Conservation (phyloP, 176 grass and related monocot species). For the Poa annua region DNA sequence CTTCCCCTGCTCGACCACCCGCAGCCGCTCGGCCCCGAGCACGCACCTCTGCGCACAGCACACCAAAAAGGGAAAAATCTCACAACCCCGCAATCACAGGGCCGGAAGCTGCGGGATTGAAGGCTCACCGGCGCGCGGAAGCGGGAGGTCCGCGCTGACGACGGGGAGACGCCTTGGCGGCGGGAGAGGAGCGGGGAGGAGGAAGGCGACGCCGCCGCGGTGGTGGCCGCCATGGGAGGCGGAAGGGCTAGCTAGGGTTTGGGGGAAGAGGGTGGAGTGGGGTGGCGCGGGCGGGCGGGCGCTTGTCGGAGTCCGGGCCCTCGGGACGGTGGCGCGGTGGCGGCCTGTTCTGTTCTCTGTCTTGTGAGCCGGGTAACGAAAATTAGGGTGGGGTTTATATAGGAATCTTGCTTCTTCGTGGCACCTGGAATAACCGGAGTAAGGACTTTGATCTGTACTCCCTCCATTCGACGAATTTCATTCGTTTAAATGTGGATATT, state of each 20-base stretch:
- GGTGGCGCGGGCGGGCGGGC: background rate
- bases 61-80: background rate
- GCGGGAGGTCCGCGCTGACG: conserved; percentile 33
- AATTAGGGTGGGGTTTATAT: conserved; percentile 5
- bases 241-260: conserved; percentile 37
- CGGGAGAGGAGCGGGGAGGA: conserved; percentile 28
- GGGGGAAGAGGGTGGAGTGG: background rate
- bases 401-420: background rate
- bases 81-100: background rate
- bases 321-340: conserved; percentile 31
- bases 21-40: conserved; percentile 51
- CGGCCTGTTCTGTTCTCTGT: background rate
- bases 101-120: background rate
- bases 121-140: conserved; percentile 56
- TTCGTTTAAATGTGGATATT: no score
- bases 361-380: background rate
- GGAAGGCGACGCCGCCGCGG: conserved; percentile 40
- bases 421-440: background rate
- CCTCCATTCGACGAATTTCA: no score
- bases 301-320: conserved; percentile 35
- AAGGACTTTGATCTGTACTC: conserved; percentile 2
- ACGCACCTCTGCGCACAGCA: conserved; percentile 42
- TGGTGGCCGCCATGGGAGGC: conserved; percentile 45
- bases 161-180: conserved; percentile 21
- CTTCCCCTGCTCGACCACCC: conserved; percentile 35